Percentiles rank a stretch among this genome's conserved stretches.
Evolutionary conservation across 257 asterid species (phyloP).

Genomic region (Rhazya stricta): DNA sequence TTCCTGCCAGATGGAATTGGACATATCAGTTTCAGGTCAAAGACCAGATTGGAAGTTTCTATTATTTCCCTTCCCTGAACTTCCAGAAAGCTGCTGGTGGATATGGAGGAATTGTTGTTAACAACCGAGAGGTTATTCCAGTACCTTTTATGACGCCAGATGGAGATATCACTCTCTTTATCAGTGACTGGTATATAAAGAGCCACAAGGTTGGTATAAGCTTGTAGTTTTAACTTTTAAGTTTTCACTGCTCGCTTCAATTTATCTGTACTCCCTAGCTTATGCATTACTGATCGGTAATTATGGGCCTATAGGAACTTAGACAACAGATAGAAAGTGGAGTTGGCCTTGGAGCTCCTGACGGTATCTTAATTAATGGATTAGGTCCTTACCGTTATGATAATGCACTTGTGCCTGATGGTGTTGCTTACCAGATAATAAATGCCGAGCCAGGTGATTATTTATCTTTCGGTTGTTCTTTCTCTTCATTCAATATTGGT

Average conservation of each 20-base stretch:
- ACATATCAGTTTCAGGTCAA: slow-evolving; percentile 92
- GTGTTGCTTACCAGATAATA: slow-evolving; percentile 55
- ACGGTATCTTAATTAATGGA: slow-evolving; percentile 74
- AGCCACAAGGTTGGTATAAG: slow-evolving; percentile 69
- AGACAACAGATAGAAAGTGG: slow-evolving; percentile 56
- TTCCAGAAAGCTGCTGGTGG: slow-evolving; percentile 85
- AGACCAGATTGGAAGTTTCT: slow-evolving; percentile 97
- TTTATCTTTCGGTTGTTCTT: neutral
- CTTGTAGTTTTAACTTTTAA: neutral
- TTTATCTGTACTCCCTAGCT: neutral
- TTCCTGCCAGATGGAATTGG: slow-evolving; percentile 97
- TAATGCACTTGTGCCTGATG: slow-evolving; percentile 47
- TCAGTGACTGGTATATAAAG: slow-evolving; percentile 81
- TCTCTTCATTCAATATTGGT: neutral
- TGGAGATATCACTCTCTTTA: slow-evolving; percentile 73
- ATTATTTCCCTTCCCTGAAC: slow-evolving; percentile 70
- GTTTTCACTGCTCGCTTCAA: neutral
- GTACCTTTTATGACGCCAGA: slow-evolving; percentile 73
- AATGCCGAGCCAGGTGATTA: slow-evolving; percentile 78
- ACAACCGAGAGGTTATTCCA: slow-evolving; percentile 76
- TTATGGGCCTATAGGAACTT: slow-evolving; percentile 53
- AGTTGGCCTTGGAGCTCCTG: slow-evolving; percentile 67
- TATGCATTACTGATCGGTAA: slow-evolving; percentile 25
- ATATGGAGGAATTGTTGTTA: slow-evolving; percentile 72
- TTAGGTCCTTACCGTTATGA: slow-evolving; percentile 82